Evolutionary conservation across 306 rosid species (phyloP).

Genomic region (Nissolia schottii): DNA sequence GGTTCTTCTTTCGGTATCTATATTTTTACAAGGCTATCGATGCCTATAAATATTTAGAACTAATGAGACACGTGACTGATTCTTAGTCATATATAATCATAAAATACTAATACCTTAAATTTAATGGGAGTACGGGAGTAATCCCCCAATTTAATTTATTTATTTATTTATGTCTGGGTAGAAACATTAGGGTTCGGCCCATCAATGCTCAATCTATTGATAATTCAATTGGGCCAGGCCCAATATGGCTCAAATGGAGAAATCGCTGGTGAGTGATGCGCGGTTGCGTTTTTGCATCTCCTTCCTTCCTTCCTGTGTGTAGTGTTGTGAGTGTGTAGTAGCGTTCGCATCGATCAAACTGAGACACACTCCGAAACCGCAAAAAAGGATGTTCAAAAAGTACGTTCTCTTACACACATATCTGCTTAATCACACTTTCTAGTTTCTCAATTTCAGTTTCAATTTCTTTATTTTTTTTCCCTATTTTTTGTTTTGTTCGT

Average conservation of each 20-base stretch:
- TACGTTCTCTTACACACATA: background rate
- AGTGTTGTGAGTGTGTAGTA: background rate
- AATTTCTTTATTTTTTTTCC: background rate
- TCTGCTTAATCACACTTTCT: background rate
- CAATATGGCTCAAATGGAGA: background rate
- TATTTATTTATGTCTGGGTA: too few species aligned
- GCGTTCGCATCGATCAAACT: background rate
- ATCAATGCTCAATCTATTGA: too few species aligned
- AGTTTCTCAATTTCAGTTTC: background rate
- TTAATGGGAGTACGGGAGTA: too few species aligned
- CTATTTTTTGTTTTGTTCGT: background rate
- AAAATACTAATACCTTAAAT: too few species aligned
- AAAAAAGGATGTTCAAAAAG: conserved; percentile 51
- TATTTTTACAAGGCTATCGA: too few species aligned
- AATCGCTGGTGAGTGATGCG: too few species aligned
- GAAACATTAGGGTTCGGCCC: too few species aligned
- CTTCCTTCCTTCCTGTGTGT: background rate
- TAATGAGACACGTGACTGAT: too few species aligned
- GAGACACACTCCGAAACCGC: conserved; percentile 14
- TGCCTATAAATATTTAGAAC: too few species aligned
- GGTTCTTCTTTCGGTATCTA: too few species aligned
- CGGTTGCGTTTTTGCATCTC: conserved; percentile 16
- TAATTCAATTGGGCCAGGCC: background rate
- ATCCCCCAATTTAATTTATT: too few species aligned
- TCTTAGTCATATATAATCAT: too few species aligned